phyloP scores from a whole-genome alignment of 164 flowering plant genomes.

The Protea cynaroides region DNA sequence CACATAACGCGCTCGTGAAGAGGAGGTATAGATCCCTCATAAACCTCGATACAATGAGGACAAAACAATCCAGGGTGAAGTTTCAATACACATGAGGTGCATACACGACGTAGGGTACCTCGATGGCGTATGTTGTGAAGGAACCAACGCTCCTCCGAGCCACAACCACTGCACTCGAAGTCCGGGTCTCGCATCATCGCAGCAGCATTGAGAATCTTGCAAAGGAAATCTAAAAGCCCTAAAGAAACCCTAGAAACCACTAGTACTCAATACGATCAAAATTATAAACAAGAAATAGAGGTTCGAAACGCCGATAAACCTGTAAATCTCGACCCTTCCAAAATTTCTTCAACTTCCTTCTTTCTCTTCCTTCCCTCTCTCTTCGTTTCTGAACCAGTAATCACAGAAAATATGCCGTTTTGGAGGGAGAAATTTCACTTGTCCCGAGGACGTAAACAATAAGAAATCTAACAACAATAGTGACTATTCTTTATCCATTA shows the following conservation, averaged over 20 bases:
- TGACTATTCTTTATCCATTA: too few relatives aligned
- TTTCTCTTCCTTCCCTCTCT: not conserved
- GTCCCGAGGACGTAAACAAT: too few relatives aligned
- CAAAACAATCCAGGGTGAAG: slow-evolving; percentile 45
- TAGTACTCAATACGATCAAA: too few relatives aligned
- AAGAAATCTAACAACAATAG: too few relatives aligned
- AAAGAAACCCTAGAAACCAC: not conserved
- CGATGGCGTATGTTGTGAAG: slow-evolving; percentile 28
- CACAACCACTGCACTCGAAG: slow-evolving; percentile 27
- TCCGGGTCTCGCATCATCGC: slow-evolving; percentile 12
- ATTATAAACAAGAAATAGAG: not conserved
- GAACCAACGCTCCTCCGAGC: slow-evolving; percentile 16
- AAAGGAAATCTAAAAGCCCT: not conserved
- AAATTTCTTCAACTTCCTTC: not conserved
- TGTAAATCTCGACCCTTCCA: not conserved
- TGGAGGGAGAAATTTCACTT: too few relatives aligned
- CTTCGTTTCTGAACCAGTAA: not conserved
- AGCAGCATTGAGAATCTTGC: slow-evolving; percentile 6
- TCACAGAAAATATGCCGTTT: too few relatives aligned
- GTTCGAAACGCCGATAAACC: not conserved
- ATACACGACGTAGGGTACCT: slow-evolving; percentile 36
- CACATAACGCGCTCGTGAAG: slow-evolving; percentile 27
- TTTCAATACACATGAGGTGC: slow-evolving; percentile 36
- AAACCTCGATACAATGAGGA: slow-evolving; percentile 45
- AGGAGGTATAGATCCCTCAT: slow-evolving; percentile 22